These are phyloP conservation scores for Przewalskia tangutica DNA, from an alignment of 257 asterid genomes.

Conservation along the genomic window DNA sequence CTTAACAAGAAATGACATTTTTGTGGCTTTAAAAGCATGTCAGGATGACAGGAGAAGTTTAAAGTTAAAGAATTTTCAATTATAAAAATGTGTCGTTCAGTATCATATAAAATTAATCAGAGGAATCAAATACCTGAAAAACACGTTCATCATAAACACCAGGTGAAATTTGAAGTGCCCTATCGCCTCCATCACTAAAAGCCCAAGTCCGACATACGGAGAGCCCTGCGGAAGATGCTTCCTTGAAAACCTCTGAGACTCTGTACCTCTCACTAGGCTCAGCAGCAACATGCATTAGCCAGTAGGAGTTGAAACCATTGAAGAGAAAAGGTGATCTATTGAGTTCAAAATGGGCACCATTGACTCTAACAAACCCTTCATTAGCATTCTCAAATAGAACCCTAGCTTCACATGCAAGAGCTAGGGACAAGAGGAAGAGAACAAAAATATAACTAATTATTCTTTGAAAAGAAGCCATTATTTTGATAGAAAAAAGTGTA, in stretches of 20 bases:
- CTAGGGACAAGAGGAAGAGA: neutral
- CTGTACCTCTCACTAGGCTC: constrained; percentile 31
- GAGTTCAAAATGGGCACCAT: constrained; percentile 27
- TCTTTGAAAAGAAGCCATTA: neutral
- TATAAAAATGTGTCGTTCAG: neutral
- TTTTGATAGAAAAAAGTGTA: neutral
- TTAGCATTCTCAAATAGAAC: neutral
- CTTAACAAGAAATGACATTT: neutral
- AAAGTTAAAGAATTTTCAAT: neutral
- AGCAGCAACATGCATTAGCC: constrained; percentile 47
- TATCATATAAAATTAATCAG: neutral
- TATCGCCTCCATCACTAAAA: constrained; percentile 49
- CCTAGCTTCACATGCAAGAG: constrained; percentile 12
- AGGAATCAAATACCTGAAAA: constrained; percentile 27
- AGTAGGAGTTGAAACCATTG: constrained; percentile 55
- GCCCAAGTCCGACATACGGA: constrained; percentile 55
- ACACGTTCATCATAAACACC: constrained; percentile 37
- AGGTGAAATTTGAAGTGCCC: constrained; percentile 32
- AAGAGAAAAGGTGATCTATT: constrained; percentile 34
- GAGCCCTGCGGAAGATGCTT: constrained; percentile 41
- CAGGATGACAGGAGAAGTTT: neutral
- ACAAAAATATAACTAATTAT: neutral
- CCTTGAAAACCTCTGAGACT: constrained; percentile 26
- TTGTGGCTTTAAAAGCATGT: too few relatives aligned
- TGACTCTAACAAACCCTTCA: constrained; percentile 18